These are phyloP conservation scores for Chlorella sorokiniana DNA, from an alignment of 139 green algal genomes.

Conservation along the genomic window DNA sequence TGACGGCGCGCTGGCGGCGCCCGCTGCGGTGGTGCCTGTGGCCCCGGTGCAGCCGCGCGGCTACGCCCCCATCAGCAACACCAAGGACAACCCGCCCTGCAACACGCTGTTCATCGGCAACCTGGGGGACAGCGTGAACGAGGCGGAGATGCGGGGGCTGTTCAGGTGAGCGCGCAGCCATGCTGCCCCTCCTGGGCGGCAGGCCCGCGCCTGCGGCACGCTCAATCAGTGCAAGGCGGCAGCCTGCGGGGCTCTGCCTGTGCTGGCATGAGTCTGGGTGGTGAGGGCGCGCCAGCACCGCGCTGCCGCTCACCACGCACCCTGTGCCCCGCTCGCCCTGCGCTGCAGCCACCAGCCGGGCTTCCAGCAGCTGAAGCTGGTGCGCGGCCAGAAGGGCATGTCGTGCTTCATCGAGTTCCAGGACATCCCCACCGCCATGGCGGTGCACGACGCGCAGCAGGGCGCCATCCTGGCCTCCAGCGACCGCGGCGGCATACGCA, in stretches of 20 bases:
- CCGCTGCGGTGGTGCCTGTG: constrained; percentile 12
- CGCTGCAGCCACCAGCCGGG: constrained; percentile 56
- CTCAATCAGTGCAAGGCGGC: too few relatives aligned
- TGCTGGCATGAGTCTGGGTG: too few relatives aligned
- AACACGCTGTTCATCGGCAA: constrained; percentile 97
- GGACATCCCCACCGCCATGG: constrained; percentile 70
- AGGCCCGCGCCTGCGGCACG: too few relatives aligned
- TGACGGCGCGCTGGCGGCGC: not conserved
- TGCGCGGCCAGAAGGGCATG: constrained; percentile 56
- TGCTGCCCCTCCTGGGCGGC: too few relatives aligned
- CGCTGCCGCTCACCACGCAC: not conserved
- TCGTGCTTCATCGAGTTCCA: constrained; percentile 91
- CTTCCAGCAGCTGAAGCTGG: constrained; percentile 87
- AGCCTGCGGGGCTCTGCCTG: not conserved
- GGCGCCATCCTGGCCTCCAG: constrained; percentile 74
- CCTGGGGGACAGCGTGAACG: constrained; percentile 61
- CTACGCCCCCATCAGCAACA: constrained; percentile 77
- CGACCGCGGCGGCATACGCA: constrained; percentile 84
- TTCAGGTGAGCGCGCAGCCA: constrained; percentile 70
- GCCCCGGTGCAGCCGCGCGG: constrained; percentile 22
- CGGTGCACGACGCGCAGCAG: constrained; percentile 72
- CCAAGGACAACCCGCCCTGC: constrained; percentile 90
- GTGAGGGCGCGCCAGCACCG: too few relatives aligned
- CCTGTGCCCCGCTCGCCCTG: not conserved
- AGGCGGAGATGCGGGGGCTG: constrained; percentile 73